phyloP scores from a whole-genome alignment of 2,329 filamentous ascomycete genomes.

The Ascochyta lentis region DNA sequence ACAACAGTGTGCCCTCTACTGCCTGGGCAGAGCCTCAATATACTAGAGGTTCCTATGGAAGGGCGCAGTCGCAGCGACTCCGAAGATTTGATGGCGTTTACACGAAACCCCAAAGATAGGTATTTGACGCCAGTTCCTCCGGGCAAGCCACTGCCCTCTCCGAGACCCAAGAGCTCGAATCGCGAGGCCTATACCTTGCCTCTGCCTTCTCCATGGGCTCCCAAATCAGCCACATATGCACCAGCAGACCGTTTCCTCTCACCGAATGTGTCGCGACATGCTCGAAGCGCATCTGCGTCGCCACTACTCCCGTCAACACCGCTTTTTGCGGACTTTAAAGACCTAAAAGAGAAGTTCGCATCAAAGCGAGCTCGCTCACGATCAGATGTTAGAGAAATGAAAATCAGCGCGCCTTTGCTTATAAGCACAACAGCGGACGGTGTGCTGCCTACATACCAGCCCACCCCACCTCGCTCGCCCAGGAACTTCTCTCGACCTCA shows the following conservation, averaged over 20 bases:
- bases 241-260: conserved; percentile 30
- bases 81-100: conserved; percentile 70
- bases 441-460: conserved; percentile 42
- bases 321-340: conserved; percentile 41
- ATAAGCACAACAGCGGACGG: conserved; percentile 43
- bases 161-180: conserved; percentile 25
- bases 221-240: conserved; percentile 41
- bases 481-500: conserved; percentile 20
- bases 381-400: conserved; percentile 33
- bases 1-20: conserved; percentile 85
- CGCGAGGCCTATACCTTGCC: conserved; percentile 26
- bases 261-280: conserved; percentile 33
- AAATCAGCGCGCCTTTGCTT: conserved; percentile 43
- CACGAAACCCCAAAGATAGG: conserved; percentile 79
- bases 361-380: conserved; percentile 36
- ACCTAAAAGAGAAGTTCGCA: conserved; percentile 41
- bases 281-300: conserved; percentile 42
- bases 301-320: conserved; percentile 35
- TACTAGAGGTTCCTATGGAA: conserved; percentile 80
- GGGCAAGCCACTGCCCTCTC: conserved; percentile 29
- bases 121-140: conserved; percentile 71
- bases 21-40: conserved; percentile 86
- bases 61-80: conserved; percentile 68
- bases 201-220: conserved; percentile 30
- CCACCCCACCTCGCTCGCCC: conserved; percentile 23